Conservation (phyloP, 148 eudicot species). For the Rhododendron henanense region DNA sequence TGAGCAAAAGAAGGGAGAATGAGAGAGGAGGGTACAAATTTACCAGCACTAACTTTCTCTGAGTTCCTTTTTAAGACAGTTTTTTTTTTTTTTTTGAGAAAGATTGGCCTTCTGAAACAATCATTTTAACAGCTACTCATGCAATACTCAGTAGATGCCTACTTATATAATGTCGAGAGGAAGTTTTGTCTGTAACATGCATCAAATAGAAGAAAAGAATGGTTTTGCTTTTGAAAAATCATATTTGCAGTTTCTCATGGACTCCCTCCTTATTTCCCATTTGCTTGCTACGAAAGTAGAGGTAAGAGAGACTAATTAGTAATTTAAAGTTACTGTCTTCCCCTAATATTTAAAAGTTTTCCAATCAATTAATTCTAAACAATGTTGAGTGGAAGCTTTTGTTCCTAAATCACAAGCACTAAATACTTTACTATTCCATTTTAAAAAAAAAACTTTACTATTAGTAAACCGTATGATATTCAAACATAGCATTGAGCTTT, state of each 20-base stretch:
- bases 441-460: no score
- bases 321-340: background rate
- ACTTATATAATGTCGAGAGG: background rate
- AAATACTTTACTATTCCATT: background rate
- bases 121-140: background rate
- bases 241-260: background rate
- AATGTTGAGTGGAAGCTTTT: constrained; percentile 1
- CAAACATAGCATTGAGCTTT: background rate
- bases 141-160: background rate
- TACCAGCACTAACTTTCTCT: background rate
- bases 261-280: background rate
- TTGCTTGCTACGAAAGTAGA: background rate
- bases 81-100: background rate
- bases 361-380: background rate
- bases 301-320: background rate
- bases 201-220: background rate
- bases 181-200: background rate
- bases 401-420: background rate
- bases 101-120: background rate
- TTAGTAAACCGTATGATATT: background rate
- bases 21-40: background rate
- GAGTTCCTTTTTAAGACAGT: background rate
- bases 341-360: background rate
- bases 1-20: background rate
- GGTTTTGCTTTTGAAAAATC: background rate